phyloP scores from a whole-genome alignment of 2,329 filamentous ascomycete genomes.

The Didymella sp. region DNA sequence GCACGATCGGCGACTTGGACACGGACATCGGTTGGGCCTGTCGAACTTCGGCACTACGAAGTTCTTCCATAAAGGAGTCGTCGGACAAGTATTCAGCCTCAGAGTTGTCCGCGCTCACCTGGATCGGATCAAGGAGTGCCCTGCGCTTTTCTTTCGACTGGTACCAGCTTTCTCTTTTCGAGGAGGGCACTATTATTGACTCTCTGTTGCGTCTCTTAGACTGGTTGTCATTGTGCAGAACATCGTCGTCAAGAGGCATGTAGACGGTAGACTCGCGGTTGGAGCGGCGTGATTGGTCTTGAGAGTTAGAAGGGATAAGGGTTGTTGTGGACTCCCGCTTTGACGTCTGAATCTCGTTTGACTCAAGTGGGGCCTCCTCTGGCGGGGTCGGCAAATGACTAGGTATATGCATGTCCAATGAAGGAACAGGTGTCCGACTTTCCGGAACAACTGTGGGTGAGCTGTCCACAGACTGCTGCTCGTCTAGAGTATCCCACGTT shows the following conservation, averaged over 20 bases:
- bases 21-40: conserved; percentile 78
- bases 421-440: conserved; percentile 33
- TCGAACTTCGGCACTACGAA: conserved; percentile 80
- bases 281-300: conserved; percentile 32
- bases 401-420: conserved; percentile 27
- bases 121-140: conserved; percentile 50
- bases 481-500: conserved; percentile 32
- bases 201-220: conserved; percentile 37
- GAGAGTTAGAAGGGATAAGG: conserved; percentile 27
- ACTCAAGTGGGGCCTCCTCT: conserved; percentile 19
- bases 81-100: conserved; percentile 68
- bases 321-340: conserved; percentile 20
- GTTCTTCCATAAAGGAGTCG: conserved; percentile 83
- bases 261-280: conserved; percentile 46
- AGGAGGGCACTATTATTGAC: conserved; percentile 36
- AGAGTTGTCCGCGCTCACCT: conserved; percentile 48
- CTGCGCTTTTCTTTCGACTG: conserved; percentile 50
- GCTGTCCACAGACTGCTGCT: conserved; percentile 44
- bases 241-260: conserved; percentile 30
- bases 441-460: conserved; percentile 47
- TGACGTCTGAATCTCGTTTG: conserved; percentile 17
- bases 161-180: conserved; percentile 36
- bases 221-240: conserved; percentile 24
- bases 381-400: conserved; percentile 24
- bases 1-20: conserved; percentile 80